Percentiles rank a stretch among this genome's conserved stretches.
These are phyloP conservation scores for Phialophora expanda DNA, from an alignment of 2,329 filamentous ascomycete genomes.

Conservation along the genomic window DNA sequence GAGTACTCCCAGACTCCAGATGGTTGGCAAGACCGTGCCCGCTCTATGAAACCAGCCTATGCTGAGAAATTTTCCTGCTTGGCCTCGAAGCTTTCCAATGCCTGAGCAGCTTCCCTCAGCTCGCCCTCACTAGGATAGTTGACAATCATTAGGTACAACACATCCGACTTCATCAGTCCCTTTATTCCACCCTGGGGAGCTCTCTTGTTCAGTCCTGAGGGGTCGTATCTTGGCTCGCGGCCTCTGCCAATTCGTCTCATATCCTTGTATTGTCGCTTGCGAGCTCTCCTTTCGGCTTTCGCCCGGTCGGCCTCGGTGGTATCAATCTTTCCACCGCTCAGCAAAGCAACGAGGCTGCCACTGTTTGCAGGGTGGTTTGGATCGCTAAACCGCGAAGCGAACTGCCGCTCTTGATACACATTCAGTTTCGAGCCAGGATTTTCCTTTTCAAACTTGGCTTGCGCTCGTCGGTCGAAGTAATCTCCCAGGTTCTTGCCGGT, in stretches of 20 bases:
- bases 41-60: not conserved
- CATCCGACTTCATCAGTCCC: constrained; percentile 17
- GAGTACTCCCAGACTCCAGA: not conserved
- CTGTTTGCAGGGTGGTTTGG: constrained; percentile 58
- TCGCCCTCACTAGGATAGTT: constrained; percentile 23
- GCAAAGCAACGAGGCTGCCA: constrained; percentile 53
- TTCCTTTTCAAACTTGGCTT: constrained; percentile 48
- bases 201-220: constrained; percentile 9
- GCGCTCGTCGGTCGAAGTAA: constrained; percentile 57
- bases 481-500: constrained; percentile 47
- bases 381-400: constrained; percentile 56
- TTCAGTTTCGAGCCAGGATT: constrained; percentile 51
- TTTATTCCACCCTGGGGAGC: constrained; percentile 21
- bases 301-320: constrained; percentile 19
- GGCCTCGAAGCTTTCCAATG: not conserved
- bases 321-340: constrained; percentile 50
- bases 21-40: not conserved
- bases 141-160: constrained; percentile 29
- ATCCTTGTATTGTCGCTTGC: constrained; percentile 16
- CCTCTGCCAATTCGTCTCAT: constrained; percentile 20
- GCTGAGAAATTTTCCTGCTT: not conserved
- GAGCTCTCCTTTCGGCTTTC: constrained; percentile 12
- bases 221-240: constrained; percentile 25
- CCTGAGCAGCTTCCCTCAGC: constrained; percentile 15
- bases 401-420: constrained; percentile 43